Evolutionary conservation across 2,329 filamentous ascomycete genomes (phyloP).

Genomic region (Xylaria sp.): DNA sequence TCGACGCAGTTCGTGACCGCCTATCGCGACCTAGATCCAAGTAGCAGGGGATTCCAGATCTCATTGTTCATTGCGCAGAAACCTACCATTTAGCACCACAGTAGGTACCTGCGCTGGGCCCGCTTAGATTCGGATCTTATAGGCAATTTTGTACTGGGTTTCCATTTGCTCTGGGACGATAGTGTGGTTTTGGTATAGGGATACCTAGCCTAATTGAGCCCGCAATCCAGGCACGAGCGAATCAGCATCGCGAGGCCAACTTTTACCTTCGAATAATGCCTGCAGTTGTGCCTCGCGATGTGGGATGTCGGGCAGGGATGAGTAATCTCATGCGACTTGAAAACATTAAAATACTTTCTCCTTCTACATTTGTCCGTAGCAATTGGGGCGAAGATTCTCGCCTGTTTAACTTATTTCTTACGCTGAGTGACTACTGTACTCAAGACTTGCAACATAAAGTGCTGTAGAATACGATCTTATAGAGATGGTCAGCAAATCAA

Average conservation of each 20-base stretch:
- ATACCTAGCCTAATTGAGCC: conserved; percentile 21
- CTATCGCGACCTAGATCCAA: conserved; percentile 36
- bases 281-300: conserved; percentile 31
- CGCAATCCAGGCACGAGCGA: conserved; percentile 35
- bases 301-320: conserved; percentile 27
- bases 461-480: background rate
- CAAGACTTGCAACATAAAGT: background rate
- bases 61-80: background rate
- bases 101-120: background rate
- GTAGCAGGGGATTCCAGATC: conserved; percentile 13
- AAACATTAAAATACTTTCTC: conserved; percentile 28
- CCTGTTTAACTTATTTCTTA: conserved; percentile 3
- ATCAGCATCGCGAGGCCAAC: conserved; percentile 28
- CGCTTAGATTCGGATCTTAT: conserved; percentile 12
- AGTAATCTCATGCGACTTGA: conserved; percentile 18
- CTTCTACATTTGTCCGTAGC: conserved; percentile 16
- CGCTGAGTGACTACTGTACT: conserved; percentile 9
- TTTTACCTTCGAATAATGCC: conserved; percentile 17
- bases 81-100: conserved; percentile 7
- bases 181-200: conserved; percentile 20
- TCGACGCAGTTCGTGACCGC: conserved; percentile 31
- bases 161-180: conserved; percentile 3
- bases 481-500: background rate
- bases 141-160: conserved; percentile 2
- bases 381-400: background rate